Percentiles rank a stretch among this genome's conserved stretches.
These are phyloP conservation scores for Dalbergia oliveri DNA, from an alignment of 306 rosid genomes.

Conservation along the genomic window DNA sequence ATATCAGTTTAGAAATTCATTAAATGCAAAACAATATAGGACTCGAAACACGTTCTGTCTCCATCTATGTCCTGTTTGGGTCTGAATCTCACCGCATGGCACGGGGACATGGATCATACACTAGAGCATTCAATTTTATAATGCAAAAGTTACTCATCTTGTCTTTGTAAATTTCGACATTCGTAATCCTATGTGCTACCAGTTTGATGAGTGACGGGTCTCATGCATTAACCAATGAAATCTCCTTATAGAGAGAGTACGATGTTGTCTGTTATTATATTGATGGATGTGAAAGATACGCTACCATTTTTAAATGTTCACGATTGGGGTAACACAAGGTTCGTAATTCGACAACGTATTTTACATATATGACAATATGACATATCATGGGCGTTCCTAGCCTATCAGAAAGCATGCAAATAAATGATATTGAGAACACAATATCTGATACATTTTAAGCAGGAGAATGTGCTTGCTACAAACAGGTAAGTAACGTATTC, in stretches of 20 bases:
- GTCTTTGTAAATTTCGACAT: background rate
- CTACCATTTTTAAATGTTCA: background rate
- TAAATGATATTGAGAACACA: background rate
- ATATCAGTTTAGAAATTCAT: background rate
- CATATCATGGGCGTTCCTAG: background rate
- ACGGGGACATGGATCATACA: background rate
- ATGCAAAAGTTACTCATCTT: background rate
- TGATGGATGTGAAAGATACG: background rate
- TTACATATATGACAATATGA: background rate
- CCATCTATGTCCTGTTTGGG: background rate
- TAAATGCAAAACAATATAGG: conserved; percentile 27
- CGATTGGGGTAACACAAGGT: background rate
- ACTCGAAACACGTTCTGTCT: background rate
- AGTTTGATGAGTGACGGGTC: conserved; percentile 4
- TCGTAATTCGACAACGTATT: background rate
- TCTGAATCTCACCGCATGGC: background rate
- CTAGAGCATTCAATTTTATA: background rate
- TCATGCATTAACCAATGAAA: conserved; percentile 6
- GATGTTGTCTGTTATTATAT: background rate
- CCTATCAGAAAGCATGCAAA: background rate
- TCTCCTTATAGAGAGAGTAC: background rate
- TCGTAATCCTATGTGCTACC: background rate
- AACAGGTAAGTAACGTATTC: too few relatives aligned
- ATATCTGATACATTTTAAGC: background rate
- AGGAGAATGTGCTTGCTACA: too few relatives aligned